Percentiles rank a stretch among this genome's conserved stretches.
Evolutionary conservation across 305 asterid genomes (phyloP).

Genomic region (Fraxinus nigra): DNA sequence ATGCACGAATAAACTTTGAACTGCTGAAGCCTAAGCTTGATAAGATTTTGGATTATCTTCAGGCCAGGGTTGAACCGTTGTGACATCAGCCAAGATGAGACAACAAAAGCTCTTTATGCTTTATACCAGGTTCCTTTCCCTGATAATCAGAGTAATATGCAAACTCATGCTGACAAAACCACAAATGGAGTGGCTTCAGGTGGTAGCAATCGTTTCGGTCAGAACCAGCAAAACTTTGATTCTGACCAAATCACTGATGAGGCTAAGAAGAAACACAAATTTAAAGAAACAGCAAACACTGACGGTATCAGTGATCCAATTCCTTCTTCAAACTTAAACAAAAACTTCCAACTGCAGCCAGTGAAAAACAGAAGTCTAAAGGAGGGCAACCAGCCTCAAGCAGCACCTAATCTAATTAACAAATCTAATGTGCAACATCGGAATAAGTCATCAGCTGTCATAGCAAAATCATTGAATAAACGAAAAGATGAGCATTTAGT

Average conservation of each 20-base stretch:
- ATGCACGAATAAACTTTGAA: neutral
- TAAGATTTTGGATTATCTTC: slow-evolving; percentile 29
- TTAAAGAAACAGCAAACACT: slow-evolving; percentile 35
- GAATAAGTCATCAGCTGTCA: slow-evolving; percentile 33
- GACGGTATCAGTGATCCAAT: slow-evolving; percentile 30
- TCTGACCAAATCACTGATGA: slow-evolving; percentile 29
- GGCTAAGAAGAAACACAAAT: slow-evolving; percentile 54
- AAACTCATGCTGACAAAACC: slow-evolving; percentile 37
- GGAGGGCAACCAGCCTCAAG: slow-evolving; percentile 47
- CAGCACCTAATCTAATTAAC: slow-evolving; percentile 36
- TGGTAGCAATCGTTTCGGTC: slow-evolving; percentile 29
- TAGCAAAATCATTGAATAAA: slow-evolving; percentile 36
- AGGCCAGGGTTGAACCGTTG: slow-evolving; percentile 89
- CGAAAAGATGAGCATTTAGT: slow-evolving; percentile 45
- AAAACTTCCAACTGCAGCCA: slow-evolving; percentile 36
- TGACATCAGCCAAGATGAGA: slow-evolving; percentile 63
- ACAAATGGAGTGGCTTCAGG: slow-evolving; percentile 41
- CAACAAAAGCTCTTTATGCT: slow-evolving; percentile 59
- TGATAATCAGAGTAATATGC: slow-evolving; percentile 40
- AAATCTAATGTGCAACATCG: slow-evolving; percentile 37
- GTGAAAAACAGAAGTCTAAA: slow-evolving; percentile 41
- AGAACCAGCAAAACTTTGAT: slow-evolving; percentile 31
- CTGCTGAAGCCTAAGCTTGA: slow-evolving; percentile 24
- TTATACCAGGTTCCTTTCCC: slow-evolving; percentile 43
- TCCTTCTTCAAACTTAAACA: slow-evolving; percentile 28